Evolutionary conservation across 2,329 filamentous ascomycete genomes (phyloP).

Genomic region (Phyllosticta citribraziliensis): DNA sequence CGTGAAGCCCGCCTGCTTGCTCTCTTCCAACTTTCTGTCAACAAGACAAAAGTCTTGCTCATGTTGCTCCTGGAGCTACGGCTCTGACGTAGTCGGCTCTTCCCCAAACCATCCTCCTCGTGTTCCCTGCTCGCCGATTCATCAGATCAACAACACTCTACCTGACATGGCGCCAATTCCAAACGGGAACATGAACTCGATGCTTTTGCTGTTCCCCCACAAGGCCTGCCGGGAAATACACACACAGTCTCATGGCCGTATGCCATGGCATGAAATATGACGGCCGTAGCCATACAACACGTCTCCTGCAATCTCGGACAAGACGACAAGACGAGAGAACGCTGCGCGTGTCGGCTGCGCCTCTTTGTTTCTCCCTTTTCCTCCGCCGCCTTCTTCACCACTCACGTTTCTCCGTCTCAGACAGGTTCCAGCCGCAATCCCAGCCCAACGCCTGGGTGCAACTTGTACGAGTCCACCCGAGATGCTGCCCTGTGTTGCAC

Average conservation of each 20-base stretch:
- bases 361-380: not conserved
- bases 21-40: not conserved
- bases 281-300: not conserved
- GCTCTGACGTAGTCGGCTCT: not conserved
- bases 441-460: not conserved
- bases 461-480: not conserved
- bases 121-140: not conserved
- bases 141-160: not conserved
- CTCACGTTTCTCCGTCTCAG: not conserved
- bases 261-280: slow-evolving; percentile 1
- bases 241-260: not conserved
- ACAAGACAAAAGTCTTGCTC: no score
- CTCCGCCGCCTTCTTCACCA: not conserved
- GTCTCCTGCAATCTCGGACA: slow-evolving; percentile 9
- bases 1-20: not conserved
- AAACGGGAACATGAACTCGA: not conserved
- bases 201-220: not conserved
- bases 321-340: slow-evolving; percentile 6
- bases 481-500: not conserved
- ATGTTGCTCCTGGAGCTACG: not conserved
- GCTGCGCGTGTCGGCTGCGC: not conserved
- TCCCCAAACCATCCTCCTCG: not conserved
- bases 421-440: not conserved
- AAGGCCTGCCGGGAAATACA: not conserved
- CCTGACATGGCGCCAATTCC: not conserved